Evolutionary conservation across 768 basidiomycete species (phyloP).

Genomic region (Russula brevipes): DNA sequence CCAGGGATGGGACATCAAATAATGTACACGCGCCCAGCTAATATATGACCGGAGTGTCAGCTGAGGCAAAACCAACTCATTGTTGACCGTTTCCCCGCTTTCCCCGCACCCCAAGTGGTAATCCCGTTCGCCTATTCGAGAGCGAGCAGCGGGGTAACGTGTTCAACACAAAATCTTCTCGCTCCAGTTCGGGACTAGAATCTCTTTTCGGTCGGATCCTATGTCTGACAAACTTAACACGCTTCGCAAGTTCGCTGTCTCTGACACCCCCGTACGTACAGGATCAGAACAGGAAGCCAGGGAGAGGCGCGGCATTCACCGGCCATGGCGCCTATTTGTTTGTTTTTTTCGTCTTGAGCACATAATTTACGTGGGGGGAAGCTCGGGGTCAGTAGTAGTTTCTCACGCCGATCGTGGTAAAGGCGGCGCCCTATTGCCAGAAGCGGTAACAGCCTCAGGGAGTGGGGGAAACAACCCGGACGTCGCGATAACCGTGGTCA

Average conservation of each 20-base stretch:
- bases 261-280: slow-evolving; percentile 11
- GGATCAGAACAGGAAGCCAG: background rate
- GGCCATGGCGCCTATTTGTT: background rate
- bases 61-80: background rate
- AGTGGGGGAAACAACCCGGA: background rate
- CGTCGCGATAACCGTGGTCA: background rate
- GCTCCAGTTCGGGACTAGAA: background rate
- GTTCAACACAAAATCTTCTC: background rate
- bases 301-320: background rate
- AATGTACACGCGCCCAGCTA: background rate
- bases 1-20: background rate
- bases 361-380: background rate
- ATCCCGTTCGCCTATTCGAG: background rate
- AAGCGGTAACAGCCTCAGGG: background rate
- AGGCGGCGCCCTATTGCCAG: background rate
- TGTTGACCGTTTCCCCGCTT: background rate
- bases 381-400: background rate
- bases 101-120: slow-evolving; percentile 12
- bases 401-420: background rate
- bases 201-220: slow-evolving; percentile 12
- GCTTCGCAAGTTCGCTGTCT: background rate
- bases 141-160: background rate
- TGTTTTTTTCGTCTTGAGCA: background rate
- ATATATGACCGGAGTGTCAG: background rate
- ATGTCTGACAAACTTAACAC: background rate